Conservation (phyloP, 2,329 filamentous ascomycete genomes). For the Canariomyces notabilis region DNA sequence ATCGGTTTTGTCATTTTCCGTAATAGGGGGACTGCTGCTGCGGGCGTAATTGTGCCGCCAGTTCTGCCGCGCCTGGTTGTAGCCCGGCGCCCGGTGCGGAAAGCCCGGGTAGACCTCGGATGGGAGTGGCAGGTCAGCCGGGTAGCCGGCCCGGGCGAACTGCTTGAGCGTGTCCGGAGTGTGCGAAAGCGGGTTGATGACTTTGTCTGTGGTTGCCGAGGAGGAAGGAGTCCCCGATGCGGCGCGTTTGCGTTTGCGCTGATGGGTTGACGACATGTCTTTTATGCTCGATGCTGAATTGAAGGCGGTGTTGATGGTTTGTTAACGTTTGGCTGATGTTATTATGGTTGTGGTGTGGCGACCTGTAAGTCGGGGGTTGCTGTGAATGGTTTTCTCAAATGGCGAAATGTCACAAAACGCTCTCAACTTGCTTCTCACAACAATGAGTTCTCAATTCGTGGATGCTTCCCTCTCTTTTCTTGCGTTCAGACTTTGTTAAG, state of each 20-base stretch:
- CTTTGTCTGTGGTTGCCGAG: conserved; percentile 20
- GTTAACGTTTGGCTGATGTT: no score
- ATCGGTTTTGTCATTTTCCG: not conserved
- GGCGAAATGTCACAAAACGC: no score
- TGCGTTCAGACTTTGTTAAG: no score
- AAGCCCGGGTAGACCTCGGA: conserved; percentile 39
- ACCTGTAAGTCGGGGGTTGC: no score
- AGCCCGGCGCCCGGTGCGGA: conserved; percentile 44
- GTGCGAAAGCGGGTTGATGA: conserved; percentile 53
- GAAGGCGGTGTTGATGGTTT: no score
- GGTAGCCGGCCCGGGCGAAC: conserved; percentile 49
- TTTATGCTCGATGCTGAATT: not conserved
- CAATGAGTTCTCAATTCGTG: no score
- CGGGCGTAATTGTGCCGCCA: not conserved
- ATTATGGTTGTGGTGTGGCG: no score
- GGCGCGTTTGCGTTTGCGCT: conserved; percentile 35
- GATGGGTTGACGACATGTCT: conserved; percentile 2
- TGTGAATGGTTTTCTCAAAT: no score
- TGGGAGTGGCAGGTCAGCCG: conserved; percentile 41
- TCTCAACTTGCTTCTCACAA: no score
- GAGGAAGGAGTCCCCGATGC: conserved; percentile 23
- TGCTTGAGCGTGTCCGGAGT: conserved; percentile 48
- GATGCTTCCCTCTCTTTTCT: no score
- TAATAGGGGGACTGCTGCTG: no score
- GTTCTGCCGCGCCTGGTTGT: not conserved